Evolutionary conservation across 768 basidiomycete species (phyloP).

Genomic region (Auricularia sp.): DNA sequence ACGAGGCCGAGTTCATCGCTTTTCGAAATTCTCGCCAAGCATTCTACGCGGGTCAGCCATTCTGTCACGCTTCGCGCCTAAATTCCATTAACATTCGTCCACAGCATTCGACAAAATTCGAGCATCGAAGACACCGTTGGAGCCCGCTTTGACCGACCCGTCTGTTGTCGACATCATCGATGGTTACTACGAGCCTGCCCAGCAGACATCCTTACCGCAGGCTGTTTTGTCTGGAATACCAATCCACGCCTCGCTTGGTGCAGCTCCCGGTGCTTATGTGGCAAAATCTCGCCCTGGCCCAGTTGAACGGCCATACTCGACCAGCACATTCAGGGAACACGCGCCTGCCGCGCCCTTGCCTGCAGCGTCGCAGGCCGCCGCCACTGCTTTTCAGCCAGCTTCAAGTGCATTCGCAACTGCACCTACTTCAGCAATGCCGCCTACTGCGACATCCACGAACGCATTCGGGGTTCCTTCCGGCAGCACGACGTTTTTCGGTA

Average conservation of each 20-base stretch:
- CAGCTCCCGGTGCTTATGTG: slow-evolving; percentile 11
- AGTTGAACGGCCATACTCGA: slow-evolving; percentile 19
- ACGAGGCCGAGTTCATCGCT: slow-evolving; percentile 91
- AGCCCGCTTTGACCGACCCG: slow-evolving; percentile 48
- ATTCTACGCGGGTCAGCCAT: slow-evolving; percentile 18
- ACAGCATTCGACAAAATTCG: slow-evolving; percentile 19
- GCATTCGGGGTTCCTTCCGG: not conserved
- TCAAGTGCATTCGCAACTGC: not conserved
- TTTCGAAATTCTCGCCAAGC: slow-evolving; percentile 41
- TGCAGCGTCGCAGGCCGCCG: slow-evolving; percentile 6
- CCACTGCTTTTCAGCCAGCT: not conserved
- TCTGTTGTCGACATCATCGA: slow-evolving; percentile 58
- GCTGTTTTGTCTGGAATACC: slow-evolving; percentile 59
- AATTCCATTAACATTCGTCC: slow-evolving; percentile 17
- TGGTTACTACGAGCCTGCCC: slow-evolving; percentile 41
- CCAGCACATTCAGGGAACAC: slow-evolving; percentile 17
- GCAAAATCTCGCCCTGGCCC: slow-evolving; percentile 16
- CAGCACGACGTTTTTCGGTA: too few relatives aligned
- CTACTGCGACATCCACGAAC: not conserved
- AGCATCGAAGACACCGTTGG: slow-evolving; percentile 2
- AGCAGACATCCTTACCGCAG: slow-evolving; percentile 45
- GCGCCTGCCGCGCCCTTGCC: slow-evolving; percentile 11
- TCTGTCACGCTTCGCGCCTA: slow-evolving; percentile 25
- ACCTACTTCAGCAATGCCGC: not conserved
- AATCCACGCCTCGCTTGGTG: not conserved